phyloP scores from a whole-genome alignment of 495 filamentous ascomycete genomes.

The Trichoderma reesei region DNA sequence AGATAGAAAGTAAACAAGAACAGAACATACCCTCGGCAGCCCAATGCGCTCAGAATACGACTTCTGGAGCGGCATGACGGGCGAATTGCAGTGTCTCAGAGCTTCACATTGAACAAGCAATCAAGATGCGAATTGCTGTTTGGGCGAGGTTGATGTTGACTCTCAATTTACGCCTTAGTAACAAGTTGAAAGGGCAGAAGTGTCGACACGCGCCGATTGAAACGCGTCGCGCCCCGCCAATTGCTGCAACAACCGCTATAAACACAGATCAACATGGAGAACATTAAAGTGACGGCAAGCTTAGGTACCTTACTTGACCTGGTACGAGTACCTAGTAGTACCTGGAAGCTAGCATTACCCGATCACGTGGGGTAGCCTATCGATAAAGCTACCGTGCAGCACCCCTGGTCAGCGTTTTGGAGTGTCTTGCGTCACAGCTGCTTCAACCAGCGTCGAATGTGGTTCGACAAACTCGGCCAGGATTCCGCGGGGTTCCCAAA shows the following conservation, averaged over 20 bases:
- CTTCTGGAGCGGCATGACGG: conserved; percentile 13
- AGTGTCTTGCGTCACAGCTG: conserved; percentile 3
- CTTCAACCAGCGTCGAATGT: not conserved
- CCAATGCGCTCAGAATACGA: conserved; percentile 13
- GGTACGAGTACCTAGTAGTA: too few relatives aligned
- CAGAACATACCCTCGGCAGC: conserved; percentile 18
- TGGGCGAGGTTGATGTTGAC: too few relatives aligned
- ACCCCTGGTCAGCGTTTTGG: not conserved
- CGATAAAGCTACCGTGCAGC: not conserved
- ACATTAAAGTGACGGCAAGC: not conserved
- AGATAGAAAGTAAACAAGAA: not conserved
- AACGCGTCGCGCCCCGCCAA: conserved; percentile 3
- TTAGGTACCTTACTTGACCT: too few relatives aligned
- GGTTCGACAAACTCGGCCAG: not conserved
- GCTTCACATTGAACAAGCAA: not conserved
- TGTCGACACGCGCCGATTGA: not conserved
- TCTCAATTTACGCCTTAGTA: not conserved
- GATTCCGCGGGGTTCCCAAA: not conserved
- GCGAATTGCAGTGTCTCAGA: not conserved
- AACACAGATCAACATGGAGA: not conserved
- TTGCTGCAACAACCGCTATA: not conserved
- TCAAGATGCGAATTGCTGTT: not conserved
- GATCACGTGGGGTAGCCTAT: not conserved
- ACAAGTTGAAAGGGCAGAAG: not conserved
- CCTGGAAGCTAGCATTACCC: not conserved